Conservation (phyloP, 208 protist genomes). For the Trypanosomatidae sp. region DNA sequence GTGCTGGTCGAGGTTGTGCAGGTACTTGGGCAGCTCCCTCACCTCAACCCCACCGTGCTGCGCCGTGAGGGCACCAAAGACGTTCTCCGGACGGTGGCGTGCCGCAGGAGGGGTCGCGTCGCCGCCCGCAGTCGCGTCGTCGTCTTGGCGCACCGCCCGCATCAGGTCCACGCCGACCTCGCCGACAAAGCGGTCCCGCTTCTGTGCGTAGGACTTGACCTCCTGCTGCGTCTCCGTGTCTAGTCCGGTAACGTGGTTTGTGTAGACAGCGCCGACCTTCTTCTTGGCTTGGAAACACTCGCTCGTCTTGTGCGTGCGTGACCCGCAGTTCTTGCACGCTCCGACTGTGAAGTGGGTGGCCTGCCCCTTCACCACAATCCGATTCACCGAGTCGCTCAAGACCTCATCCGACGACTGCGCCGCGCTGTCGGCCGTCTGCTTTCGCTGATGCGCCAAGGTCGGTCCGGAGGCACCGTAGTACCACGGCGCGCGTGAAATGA, state of each 20-base stretch:
- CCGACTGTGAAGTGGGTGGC: conserved; percentile 94
- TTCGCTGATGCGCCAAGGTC: conserved; percentile 91
- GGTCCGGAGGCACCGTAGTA: conserved; percentile 85
- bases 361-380: conserved; percentile 48
- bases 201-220: conserved; percentile 55
- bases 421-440: conserved; percentile 16
- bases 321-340: conserved; percentile 99
- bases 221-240: conserved; percentile 35
- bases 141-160: conserved; percentile 22
- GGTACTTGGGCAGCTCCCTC: conserved; percentile 83
- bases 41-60: conserved; percentile 77
- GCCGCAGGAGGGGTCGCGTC: neutral
- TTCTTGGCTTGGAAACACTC: conserved; percentile 94
- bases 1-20: conserved; percentile 75
- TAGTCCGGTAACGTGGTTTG: conserved; percentile 55
- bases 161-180: conserved; percentile 66
- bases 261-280: conserved; percentile 76
- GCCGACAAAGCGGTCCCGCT: conserved; percentile 72
- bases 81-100: conserved; percentile 23
- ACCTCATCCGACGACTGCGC: conserved; percentile 12
- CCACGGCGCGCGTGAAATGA: conserved; percentile 97
- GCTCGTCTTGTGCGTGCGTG: conserved; percentile 95
- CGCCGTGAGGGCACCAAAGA: conserved; percentile 54
- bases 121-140: conserved; percentile 8
- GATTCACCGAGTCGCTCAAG: conserved; percentile 44